Conservation (phyloP, 2,329 filamentous ascomycete species). For the Aspergillus sp. region DNA sequence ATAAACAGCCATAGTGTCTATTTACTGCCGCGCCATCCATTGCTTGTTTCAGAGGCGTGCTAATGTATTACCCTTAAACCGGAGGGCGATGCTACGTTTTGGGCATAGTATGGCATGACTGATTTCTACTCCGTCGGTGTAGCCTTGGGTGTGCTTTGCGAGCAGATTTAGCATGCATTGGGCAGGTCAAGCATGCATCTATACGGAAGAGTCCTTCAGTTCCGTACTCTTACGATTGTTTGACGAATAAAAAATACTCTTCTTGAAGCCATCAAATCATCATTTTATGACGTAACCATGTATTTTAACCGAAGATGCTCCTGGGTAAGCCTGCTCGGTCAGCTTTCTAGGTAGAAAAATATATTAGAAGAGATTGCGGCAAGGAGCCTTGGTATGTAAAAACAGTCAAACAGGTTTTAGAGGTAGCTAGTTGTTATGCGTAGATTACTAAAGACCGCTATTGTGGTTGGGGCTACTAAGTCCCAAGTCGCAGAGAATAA, state of each 20-base stretch:
- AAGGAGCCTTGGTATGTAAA: no score
- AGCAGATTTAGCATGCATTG: slow-evolving; percentile 32
- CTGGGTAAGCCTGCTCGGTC: background rate
- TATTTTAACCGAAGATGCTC: background rate
- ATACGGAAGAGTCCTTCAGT: slow-evolving; percentile 34
- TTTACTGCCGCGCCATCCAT: slow-evolving; percentile 31
- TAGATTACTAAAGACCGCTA: background rate
- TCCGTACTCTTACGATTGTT: slow-evolving; percentile 38
- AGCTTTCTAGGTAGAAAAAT: background rate
- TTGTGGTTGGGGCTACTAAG: background rate
- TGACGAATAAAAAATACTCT: slow-evolving; percentile 35
- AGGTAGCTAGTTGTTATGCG: background rate
- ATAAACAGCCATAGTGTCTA: slow-evolving; percentile 23
- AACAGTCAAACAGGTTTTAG: background rate
- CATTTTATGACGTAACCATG: background rate
- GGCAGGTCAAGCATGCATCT: slow-evolving; percentile 32
- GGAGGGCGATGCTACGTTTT: slow-evolving; percentile 29
- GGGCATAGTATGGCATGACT: slow-evolving; percentile 23
- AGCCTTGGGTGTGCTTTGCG: slow-evolving; percentile 36
- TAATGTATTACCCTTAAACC: slow-evolving; percentile 28
- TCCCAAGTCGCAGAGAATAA: background rate
- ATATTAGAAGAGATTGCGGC: background rate
- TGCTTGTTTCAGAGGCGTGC: slow-evolving; percentile 28
- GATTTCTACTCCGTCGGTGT: slow-evolving; percentile 26
- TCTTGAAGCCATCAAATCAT: slow-evolving; percentile 3